Percentiles rank a stretch among this genome's conserved stretches.
Conservation (phyloP, 2,329 filamentous ascomycete species). For the Emmonsia crescens region DNA sequence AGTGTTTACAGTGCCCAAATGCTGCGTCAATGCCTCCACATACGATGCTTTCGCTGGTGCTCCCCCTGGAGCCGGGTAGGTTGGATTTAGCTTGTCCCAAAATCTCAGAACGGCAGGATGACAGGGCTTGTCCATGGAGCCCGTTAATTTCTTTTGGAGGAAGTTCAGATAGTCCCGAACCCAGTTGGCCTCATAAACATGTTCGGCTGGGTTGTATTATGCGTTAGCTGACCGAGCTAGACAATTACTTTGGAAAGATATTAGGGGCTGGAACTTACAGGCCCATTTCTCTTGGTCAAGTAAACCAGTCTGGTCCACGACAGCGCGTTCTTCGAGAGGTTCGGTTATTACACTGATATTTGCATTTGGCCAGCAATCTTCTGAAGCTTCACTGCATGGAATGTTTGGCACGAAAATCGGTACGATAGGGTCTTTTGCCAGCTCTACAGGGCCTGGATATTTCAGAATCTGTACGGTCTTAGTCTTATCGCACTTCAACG, state of each 20-base stretch:
- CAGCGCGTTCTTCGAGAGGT: neutral
- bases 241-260: neutral
- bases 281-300: constrained; percentile 3
- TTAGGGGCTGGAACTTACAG: neutral
- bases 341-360: neutral
- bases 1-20: constrained; percentile 5
- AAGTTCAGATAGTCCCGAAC: constrained; percentile 3
- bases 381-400: neutral
- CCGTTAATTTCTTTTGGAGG: constrained; percentile 1
- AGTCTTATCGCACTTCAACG: neutral
- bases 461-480: neutral
- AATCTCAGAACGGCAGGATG: neutral
- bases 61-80: neutral
- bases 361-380: constrained; percentile 1
- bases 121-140: neutral
- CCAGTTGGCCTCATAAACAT: constrained; percentile 8
- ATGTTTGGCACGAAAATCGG: neutral
- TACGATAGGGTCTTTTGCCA: neutral
- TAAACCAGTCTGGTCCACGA: neutral
- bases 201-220: constrained; percentile 2
- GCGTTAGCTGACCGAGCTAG: neutral
- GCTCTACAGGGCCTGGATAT: neutral
- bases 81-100: neutral
- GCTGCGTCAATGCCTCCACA: constrained; percentile 4
- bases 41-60: neutral